phyloP scores from a whole-genome alignment of 2,329 filamentous ascomycete genomes.

The Raffaelea albimanens region DNA sequence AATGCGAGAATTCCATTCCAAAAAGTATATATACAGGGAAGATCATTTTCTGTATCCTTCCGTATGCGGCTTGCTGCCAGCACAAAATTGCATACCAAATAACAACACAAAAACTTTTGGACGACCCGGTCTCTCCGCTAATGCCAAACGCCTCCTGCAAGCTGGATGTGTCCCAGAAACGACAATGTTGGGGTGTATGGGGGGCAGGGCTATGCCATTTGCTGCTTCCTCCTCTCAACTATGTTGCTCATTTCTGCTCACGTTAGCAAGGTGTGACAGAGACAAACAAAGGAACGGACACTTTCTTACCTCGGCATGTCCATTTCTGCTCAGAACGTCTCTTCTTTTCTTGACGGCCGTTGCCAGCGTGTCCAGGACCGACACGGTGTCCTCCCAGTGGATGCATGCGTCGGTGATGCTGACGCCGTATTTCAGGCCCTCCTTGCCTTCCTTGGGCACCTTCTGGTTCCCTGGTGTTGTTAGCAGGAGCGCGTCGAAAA shows the following conservation, averaged over 20 bases:
- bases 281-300: background rate
- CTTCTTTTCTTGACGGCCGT: constrained; percentile 69
- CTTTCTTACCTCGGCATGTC: constrained; percentile 9
- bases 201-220: too few species aligned
- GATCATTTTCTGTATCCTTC: too few species aligned
- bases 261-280: background rate
- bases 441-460: constrained; percentile 76
- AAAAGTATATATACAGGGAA: background rate
- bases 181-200: background rate
- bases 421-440: constrained; percentile 82
- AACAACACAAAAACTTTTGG: too few species aligned
- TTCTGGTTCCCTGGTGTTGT: constrained; percentile 67
- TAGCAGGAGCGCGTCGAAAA: constrained; percentile 15
- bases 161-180: background rate
- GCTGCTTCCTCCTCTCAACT: too few species aligned
- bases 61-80: too few species aligned
- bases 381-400: constrained; percentile 81
- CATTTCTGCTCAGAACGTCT: constrained; percentile 27
- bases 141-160: too few species aligned
- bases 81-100: too few species aligned
- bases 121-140: too few species aligned
- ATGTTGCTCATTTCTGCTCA: background rate
- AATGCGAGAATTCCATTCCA: too few species aligned
- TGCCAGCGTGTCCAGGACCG: constrained; percentile 68
- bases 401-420: constrained; percentile 98